Conservation (phyloP, 495 filamentous ascomycete species). For the Hypoxylon perforatum region DNA sequence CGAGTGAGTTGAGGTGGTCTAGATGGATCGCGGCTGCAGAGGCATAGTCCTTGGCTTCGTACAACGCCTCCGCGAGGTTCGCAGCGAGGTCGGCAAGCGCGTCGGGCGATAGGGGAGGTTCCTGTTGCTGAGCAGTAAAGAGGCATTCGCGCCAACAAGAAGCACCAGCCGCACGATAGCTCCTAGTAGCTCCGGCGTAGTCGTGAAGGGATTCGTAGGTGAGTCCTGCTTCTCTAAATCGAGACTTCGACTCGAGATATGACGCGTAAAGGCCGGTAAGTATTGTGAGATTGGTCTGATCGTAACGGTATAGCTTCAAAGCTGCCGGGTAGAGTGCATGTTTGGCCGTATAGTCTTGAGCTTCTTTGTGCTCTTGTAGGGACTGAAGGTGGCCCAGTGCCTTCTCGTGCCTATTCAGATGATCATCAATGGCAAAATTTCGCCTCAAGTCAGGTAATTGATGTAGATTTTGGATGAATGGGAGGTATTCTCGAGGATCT, state of each 20-base stretch:
- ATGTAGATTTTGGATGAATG: slow-evolving; percentile 89
- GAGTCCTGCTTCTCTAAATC: slow-evolving; percentile 84
- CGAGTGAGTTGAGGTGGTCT: slow-evolving; percentile 79
- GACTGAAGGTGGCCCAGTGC: slow-evolving; percentile 80
- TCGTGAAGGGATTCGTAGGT: slow-evolving; percentile 88
- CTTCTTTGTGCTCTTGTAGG: slow-evolving; percentile 74
- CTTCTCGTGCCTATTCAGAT: slow-evolving; percentile 78
- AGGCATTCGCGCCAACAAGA: slow-evolving; percentile 88
- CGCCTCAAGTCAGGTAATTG: slow-evolving; percentile 73
- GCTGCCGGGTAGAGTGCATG: slow-evolving; percentile 83
- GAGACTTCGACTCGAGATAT: slow-evolving; percentile 76
- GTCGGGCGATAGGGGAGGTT: slow-evolving; percentile 63
- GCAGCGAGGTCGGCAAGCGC: slow-evolving; percentile 73
- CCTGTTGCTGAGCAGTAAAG: slow-evolving; percentile 73
- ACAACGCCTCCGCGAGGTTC: slow-evolving; percentile 74
- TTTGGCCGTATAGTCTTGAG: slow-evolving; percentile 77
- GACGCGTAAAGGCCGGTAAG: slow-evolving; percentile 82
- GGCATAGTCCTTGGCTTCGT: slow-evolving; percentile 82
- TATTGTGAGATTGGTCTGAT: slow-evolving; percentile 63
- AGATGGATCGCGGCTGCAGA: slow-evolving; percentile 82
- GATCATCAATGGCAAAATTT: slow-evolving; percentile 87
- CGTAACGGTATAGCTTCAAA: slow-evolving; percentile 85
- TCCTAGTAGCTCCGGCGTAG: slow-evolving; percentile 75
- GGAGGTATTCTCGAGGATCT: slow-evolving; percentile 95
- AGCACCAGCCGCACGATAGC: slow-evolving; percentile 79